These are phyloP conservation scores for Chionographis japonica DNA, from an alignment of 106 monocot species.

Conservation along the genomic window DNA sequence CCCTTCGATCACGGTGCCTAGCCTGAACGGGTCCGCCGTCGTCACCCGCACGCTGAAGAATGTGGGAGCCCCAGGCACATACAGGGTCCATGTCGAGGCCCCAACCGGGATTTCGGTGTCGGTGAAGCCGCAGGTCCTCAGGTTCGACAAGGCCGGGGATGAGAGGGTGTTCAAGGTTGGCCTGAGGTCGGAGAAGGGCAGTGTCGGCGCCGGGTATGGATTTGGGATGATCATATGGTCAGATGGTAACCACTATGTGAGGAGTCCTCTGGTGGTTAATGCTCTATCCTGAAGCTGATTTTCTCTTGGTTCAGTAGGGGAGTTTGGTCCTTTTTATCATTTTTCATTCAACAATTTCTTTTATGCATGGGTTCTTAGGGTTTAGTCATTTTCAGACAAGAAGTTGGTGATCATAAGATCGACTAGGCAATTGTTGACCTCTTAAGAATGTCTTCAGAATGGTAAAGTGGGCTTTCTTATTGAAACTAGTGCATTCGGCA, in stretches of 20 bases:
- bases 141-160: constrained; percentile 36
- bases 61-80: constrained; percentile 51
- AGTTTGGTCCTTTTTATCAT: no score
- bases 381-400: no score
- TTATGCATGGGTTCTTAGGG: no score
- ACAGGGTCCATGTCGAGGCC: constrained; percentile 19
- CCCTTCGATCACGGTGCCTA: constrained; percentile 46
- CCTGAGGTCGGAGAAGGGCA: constrained; percentile 6
- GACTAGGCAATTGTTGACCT: no score
- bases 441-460: no score
- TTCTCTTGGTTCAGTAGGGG: background rate
- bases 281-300: background rate
- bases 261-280: constrained; percentile 28
- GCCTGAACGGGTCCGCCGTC: constrained; percentile 8
- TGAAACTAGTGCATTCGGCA: no score
- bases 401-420: no score
- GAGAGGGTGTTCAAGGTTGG: constrained; percentile 43
- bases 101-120: constrained; percentile 32
- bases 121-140: constrained; percentile 36
- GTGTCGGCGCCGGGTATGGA: constrained; percentile 15
- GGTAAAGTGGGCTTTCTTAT: no score
- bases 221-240: constrained; percentile 38
- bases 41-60: constrained; percentile 55
- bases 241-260: constrained; percentile 38
- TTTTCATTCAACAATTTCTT: no score